Conservation (phyloP, 164 flowering plant species). For the Litsea cubeba region DNA sequence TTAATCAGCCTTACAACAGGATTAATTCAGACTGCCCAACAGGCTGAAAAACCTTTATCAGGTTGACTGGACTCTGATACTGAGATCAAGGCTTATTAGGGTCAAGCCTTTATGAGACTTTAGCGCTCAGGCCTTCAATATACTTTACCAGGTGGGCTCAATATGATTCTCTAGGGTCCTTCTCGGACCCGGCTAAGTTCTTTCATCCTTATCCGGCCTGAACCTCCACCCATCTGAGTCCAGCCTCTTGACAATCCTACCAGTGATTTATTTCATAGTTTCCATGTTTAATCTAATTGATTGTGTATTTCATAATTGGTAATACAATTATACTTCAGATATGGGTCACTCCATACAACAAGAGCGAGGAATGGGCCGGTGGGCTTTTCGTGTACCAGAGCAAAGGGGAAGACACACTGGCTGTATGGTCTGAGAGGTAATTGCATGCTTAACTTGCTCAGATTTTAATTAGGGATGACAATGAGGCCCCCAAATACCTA, state of each 20-base stretch:
- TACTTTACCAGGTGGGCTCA: background rate
- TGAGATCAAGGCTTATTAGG: no score
- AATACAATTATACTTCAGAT: slow-evolving; percentile 21
- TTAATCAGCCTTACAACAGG: no score
- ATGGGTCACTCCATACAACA: slow-evolving; percentile 90
- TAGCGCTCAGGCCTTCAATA: no score
- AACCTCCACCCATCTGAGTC: background rate
- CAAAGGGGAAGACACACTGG: slow-evolving; percentile 80
- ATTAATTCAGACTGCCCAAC: no score
- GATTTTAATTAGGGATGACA: background rate
- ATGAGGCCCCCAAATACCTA: background rate
- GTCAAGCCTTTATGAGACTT: no score
- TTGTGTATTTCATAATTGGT: background rate
- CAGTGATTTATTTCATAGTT: background rate
- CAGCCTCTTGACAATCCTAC: background rate
- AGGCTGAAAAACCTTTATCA: no score
- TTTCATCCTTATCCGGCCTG: background rate
- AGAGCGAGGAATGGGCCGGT: slow-evolving; percentile 88
- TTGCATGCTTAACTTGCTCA: background rate
- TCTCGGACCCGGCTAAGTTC: background rate
- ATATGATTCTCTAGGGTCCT: background rate
- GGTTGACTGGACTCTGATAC: no score
- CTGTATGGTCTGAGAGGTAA: slow-evolving; percentile 83
- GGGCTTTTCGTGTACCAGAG: slow-evolving; percentile 74
- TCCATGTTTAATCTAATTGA: background rate